Conservation (phyloP, 2,329 filamentous ascomycete species). For the Fusarium sp. region DNA sequence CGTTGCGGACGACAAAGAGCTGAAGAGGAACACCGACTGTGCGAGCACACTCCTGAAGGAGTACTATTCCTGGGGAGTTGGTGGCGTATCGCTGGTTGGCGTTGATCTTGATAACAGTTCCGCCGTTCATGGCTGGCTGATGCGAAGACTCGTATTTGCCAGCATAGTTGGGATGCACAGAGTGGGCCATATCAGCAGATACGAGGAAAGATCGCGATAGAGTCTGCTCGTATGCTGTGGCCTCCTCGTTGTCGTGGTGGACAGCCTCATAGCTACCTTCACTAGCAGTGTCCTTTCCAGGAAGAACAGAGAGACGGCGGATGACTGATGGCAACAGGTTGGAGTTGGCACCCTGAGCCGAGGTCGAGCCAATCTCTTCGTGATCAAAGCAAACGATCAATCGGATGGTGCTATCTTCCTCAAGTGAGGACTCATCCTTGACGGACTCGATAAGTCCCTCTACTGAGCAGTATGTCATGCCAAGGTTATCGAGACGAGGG, state of each 20-base stretch:
- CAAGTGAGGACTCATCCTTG: constrained; percentile 69
- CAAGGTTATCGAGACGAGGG: constrained; percentile 92
- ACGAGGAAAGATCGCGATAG: constrained; percentile 91
- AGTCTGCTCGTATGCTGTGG: constrained; percentile 93
- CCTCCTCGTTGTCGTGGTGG: constrained; percentile 68
- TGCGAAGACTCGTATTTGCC: constrained; percentile 92
- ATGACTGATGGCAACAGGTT: constrained; percentile 90
- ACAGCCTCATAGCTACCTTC: constrained; percentile 68
- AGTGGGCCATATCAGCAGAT: constrained; percentile 97
- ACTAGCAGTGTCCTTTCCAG: constrained; percentile 73
- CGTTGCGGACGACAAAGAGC: constrained; percentile 95
- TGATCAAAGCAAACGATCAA: constrained; percentile 97
- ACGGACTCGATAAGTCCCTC: constrained; percentile 86
- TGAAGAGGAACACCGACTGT: constrained; percentile 84
- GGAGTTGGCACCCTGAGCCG: constrained; percentile 92
- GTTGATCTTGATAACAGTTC: constrained; percentile 97
- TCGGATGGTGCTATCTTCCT: constrained; percentile 83
- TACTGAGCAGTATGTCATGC: constrained; percentile 94
- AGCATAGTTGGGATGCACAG: constrained; percentile 93
- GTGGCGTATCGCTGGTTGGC: constrained; percentile 97
- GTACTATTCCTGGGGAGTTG: constrained; percentile 92
- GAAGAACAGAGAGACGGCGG: constrained; percentile 84
- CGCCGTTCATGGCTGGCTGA: constrained; percentile 94
- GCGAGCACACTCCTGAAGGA: constrained; percentile 87
- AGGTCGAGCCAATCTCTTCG: constrained; percentile 94